Base-by-base conservation (phyloP, 106 monocot species). In the Apostasia ramifera region DNA sequence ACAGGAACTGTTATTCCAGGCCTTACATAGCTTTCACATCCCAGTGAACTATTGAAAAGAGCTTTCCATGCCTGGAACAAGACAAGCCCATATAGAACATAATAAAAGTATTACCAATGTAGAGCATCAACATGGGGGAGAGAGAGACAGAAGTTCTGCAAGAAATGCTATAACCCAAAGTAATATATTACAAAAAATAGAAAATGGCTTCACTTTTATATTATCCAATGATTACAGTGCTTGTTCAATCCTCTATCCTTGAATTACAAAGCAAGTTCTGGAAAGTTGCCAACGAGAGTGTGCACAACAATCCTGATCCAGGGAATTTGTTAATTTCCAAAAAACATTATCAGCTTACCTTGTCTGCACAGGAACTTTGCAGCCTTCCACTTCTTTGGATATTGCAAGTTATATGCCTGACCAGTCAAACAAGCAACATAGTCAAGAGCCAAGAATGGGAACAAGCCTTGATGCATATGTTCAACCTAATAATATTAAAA, bases 51-150 rank as follows among this genome's bases (percentile, higher is more conserved):
- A 67, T 66, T 76, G 67, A 73, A 76, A 75, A 95, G 82, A 72
- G 80, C 70, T 70, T 76, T 80, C 95, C 95, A 95, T 44, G 95
- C 91, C 95, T 95, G 64, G 59, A 61, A 82, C 6, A 58, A 75
- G 39, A 55, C 57, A 52, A 65, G 44, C 61, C 69, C 63, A 66
- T 50, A 50, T 9, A 57, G 63, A 62, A 44, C 3, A 52, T 42
- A 48, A 61, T 68, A 8, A 7, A 11, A 39, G 9, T 4, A 47
- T 47, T 40, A 65, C 8, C 6, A 66, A 51, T 43, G 42, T 2
- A 15, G 10, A 43, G 37, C 15, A 68, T 54, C 50, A 45, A 8
- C 44, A 10, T 51, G 14, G 15, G 53, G 42, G 26, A 11, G 44
- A 40, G 44, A 61, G 47, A 76, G 47, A 41, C 4, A 65, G 63